Evolutionary conservation across 139 green algal species (phyloP), one percentile per base, ranked within the genome.

Genomic region (Chlamydomonas sp.): DNA sequence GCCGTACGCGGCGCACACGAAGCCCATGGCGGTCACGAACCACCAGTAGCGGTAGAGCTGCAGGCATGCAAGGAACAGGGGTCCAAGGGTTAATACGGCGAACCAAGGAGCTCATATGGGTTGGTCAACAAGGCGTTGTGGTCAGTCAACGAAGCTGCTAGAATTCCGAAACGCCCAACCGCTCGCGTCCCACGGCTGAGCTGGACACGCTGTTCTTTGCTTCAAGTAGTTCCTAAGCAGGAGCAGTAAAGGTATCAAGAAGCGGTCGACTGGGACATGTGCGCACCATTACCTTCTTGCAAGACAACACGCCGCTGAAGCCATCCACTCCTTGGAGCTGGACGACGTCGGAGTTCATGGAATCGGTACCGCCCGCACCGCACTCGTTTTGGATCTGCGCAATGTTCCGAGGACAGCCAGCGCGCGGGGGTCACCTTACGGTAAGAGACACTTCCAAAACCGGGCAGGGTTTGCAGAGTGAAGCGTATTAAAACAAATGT

Each of bases 41-140:
- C 82, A 86, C 20, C 79, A 86, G 71, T 80, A 86, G 61, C 82
- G 82, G n/a, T 86, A 86, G 15, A 86, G 60, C 82, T 86, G 82
- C 62, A n/a, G 12, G 15, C 31, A 2, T 4, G 73, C 31, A 18
- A 6, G 73, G 18, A 9, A 58, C 6, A 4, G 4, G 18, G 49
- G 69, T 5, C 3, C 18, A 18, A 76, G 2, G 10, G 49, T 58
- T 57, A 8, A 14, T 20, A 57, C 17, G 14, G 4, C 3, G 6
- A 76, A 6, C 18, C 67, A 12, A 18, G 14, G 10, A 49, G 31
- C 31, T 49, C 8, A 73, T 20, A 18, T 18, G 5, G 67, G 67
- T 5, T 6, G 67, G 12, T 18, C 10, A 5, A 73, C 67, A 8
- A 12, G 3, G 20, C n/a, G 6, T 60, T n/a, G 12, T 18, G 17